These are phyloP conservation scores for Coleophoma crateriformis DNA, from an alignment of 2,329 filamentous ascomycete species.

Conservation along the genomic window DNA sequence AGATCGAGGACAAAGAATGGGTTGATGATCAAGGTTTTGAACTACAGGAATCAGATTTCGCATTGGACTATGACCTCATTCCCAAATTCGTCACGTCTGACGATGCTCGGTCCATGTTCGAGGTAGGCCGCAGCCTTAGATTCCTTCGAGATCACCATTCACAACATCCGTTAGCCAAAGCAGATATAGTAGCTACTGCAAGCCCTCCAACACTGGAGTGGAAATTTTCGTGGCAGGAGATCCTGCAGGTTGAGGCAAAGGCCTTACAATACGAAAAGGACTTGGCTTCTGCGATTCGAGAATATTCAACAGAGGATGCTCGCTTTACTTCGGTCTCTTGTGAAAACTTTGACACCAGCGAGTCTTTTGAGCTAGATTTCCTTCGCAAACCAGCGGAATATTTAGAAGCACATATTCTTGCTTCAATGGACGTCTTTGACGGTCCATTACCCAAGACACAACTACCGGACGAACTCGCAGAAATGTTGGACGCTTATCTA, in stretches of 20 bases:
- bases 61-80: conserved; percentile 59
- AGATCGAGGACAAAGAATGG: conserved; percentile 46
- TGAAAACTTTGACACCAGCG: background rate
- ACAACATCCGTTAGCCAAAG: conserved; percentile 59
- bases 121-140: conserved; percentile 71
- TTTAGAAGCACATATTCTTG: conserved; percentile 41
- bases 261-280: conserved; percentile 47
- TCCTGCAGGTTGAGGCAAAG: conserved; percentile 56
- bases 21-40: conserved; percentile 55
- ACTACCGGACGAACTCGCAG: conserved; percentile 15
- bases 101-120: conserved; percentile 67
- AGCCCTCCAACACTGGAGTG: conserved; percentile 57
- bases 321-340: background rate
- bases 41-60: conserved; percentile 52
- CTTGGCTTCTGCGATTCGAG: conserved; percentile 28
- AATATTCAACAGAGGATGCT: conserved; percentile 8
- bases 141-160: conserved; percentile 68
- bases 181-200: conserved; percentile 38
- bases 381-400: conserved; percentile 42
- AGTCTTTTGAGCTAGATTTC: conserved; percentile 27
- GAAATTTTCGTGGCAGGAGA: conserved; percentile 67
- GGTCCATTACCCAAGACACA: conserved; percentile 24
- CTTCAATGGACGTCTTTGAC: conserved; percentile 44
- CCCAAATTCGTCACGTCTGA: conserved; percentile 68
- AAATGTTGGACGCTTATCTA: conserved; percentile 16